Percentiles rank a stretch among this genome's conserved stretches.
Conservation (phyloP, 2,329 filamentous ascomycete genomes). For the Aspergillus texensis region DNA sequence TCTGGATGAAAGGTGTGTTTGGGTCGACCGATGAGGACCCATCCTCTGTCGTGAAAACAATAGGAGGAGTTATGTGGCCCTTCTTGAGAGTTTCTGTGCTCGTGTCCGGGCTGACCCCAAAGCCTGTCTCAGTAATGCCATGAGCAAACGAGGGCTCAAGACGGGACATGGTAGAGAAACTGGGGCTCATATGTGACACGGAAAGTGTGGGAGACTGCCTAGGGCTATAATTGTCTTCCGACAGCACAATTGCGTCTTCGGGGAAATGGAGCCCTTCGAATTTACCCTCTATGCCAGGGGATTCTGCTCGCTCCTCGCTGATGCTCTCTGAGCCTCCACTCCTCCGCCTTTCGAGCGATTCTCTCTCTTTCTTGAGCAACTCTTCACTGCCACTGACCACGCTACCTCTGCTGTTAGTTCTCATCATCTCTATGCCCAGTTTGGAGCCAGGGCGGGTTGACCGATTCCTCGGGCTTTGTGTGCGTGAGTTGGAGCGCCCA, state of each 20-base stretch:
- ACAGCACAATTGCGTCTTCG: slow-evolving; percentile 34
- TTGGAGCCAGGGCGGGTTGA: slow-evolving; percentile 75
- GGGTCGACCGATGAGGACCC: slow-evolving; percentile 12
- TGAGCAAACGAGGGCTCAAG: slow-evolving; percentile 17
- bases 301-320: slow-evolving; percentile 25
- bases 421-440: slow-evolving; percentile 95
- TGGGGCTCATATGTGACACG: slow-evolving; percentile 16
- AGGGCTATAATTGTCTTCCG: slow-evolving; percentile 34
- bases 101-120: slow-evolving; percentile 1
- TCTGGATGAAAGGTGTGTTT: slow-evolving; percentile 24
- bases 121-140: slow-evolving; percentile 7
- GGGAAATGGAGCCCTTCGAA: slow-evolving; percentile 39
- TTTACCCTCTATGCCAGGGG: slow-evolving; percentile 33
- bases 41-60: slow-evolving; percentile 18
- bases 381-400: slow-evolving; percentile 55
- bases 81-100: slow-evolving; percentile 20
- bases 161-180: slow-evolving; percentile 4
- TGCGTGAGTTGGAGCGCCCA: slow-evolving; percentile 58
- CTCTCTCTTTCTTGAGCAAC: slow-evolving; percentile 36
- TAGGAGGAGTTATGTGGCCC: slow-evolving; percentile 37
- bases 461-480: slow-evolving; percentile 55
- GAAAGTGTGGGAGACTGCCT: slow-evolving; percentile 22
- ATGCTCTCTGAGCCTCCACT: slow-evolving; percentile 25
- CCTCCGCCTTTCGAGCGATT: slow-evolving; percentile 34
- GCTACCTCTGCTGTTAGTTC: slow-evolving; percentile 91